A percentile compares a stretch with the other conserved stretches of the same genome.
Evolutionary conservation across 2,329 filamentous ascomycete species (phyloP).

Genomic region (Simplicillium aogashimaense): DNA sequence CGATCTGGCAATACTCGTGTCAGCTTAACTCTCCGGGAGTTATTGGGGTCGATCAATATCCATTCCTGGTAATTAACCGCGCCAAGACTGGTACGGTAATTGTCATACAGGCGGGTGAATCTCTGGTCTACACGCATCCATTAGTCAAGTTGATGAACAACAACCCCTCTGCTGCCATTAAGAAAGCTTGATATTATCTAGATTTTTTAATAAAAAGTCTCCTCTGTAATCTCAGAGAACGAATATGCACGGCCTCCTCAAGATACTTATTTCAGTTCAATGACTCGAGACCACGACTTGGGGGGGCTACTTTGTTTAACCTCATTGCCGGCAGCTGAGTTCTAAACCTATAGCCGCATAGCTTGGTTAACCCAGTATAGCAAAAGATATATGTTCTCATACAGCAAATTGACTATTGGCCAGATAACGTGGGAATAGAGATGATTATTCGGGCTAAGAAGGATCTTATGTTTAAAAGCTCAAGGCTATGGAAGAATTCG

Average conservation of each 20-base stretch:
- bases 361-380: background rate
- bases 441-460: background rate
- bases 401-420: background rate
- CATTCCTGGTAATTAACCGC: no score
- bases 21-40: no score
- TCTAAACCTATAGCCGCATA: background rate
- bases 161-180: background rate
- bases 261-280: background rate
- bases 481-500: slow-evolving; percentile 1
- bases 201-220: background rate
- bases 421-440: background rate
- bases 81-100: background rate
- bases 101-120: background rate
- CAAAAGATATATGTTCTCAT: background rate
- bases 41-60: no score
- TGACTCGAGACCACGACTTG: background rate
- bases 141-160: background rate
- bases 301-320: background rate
- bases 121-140: background rate
- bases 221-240: background rate
- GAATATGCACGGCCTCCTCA: no score
- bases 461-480: slow-evolving; percentile 1
- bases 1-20: no score
- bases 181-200: background rate
- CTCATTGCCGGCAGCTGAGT: background rate